Evolutionary conservation across 2,329 filamentous ascomycete species (phyloP).

Genomic region (Pseudogymnoascus sp.): DNA sequence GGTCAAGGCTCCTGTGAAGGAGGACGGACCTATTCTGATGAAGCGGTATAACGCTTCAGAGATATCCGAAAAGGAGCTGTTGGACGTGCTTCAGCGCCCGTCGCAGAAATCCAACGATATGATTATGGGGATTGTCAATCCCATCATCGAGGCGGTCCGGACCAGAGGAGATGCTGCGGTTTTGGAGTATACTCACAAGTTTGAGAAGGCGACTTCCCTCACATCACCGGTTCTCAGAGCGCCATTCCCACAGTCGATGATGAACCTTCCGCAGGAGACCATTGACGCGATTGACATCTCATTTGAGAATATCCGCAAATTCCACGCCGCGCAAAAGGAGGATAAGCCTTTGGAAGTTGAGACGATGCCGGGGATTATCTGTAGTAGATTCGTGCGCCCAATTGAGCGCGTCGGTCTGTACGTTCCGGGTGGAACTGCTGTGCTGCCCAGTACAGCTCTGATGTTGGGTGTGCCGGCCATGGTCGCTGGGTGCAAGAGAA

Average conservation of each 20-base stretch:
- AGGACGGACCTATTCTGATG: conserved; percentile 63
- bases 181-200: conserved; percentile 92
- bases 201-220: conserved; percentile 88
- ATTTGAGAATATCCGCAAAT: conserved; percentile 88
- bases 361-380: conserved; percentile 95
- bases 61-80: conserved; percentile 55
- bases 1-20: conserved; percentile 37
- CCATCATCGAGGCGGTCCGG: conserved; percentile 84
- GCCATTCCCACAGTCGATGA: conserved; percentile 76
- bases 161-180: conserved; percentile 79
- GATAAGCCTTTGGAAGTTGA: conserved; percentile 76
- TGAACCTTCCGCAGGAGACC: conserved; percentile 77
- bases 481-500: conserved; percentile 93
- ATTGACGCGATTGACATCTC: conserved; percentile 88
- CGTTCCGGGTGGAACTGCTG: conserved; percentile 89
- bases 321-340: conserved; percentile 87
- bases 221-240: conserved; percentile 83
- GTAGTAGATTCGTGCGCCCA: conserved; percentile 82
- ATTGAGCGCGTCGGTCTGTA: conserved; percentile 97
- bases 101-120: conserved; percentile 92
- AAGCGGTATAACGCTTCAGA: conserved; percentile 63
- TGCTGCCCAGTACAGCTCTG: conserved; percentile 91
- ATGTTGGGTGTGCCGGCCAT: conserved; percentile 98
- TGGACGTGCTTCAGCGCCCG: conserved; percentile 71
- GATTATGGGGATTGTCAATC: conserved; percentile 82